phyloP scores from a whole-genome alignment of 345 rosid species.

The Populus deltoides region DNA sequence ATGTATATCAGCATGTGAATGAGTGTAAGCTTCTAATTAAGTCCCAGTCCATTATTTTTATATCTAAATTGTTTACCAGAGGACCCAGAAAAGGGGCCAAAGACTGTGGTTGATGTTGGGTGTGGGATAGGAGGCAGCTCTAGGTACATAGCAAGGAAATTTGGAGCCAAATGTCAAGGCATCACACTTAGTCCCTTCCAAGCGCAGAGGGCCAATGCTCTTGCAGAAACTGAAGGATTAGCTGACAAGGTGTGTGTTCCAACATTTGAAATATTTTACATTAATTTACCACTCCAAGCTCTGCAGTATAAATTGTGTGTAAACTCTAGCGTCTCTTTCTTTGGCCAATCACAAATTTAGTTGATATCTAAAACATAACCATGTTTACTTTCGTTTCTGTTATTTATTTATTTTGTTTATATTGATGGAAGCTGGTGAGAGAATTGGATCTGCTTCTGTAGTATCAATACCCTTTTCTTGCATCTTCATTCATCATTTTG shows the following conservation, averaged over 20 bases:
- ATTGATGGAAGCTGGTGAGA: neutral
- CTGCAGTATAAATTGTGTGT: no score
- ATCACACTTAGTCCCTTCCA: conserved; percentile 87
- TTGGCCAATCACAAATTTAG: no score
- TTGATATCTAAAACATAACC: no score
- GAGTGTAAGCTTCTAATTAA: neutral
- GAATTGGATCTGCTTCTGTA: neutral
- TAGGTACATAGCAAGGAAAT: conserved; percentile 65
- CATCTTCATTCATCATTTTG: no score
- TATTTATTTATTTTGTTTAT: neutral
- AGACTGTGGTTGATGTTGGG: conserved; percentile 84
- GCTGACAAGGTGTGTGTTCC: conserved; percentile 43
- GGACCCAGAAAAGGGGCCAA: conserved; percentile 39
- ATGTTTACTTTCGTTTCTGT: no score
- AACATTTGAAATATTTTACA: no score
- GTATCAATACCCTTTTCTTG: no score
- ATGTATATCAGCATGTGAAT: neutral
- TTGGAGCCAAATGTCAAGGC: conserved; percentile 62
- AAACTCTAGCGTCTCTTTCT: no score
- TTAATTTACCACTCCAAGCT: neutral
- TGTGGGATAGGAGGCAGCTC: conserved; percentile 98
- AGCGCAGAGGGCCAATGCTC: conserved; percentile 69
- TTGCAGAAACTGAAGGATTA: conserved; percentile 63
- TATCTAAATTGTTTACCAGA: conserved; percentile 19
- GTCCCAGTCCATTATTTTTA: neutral